Conservation (phyloP, 768 basidiomycete species). For the Rhizopogon salebrosus region DNA sequence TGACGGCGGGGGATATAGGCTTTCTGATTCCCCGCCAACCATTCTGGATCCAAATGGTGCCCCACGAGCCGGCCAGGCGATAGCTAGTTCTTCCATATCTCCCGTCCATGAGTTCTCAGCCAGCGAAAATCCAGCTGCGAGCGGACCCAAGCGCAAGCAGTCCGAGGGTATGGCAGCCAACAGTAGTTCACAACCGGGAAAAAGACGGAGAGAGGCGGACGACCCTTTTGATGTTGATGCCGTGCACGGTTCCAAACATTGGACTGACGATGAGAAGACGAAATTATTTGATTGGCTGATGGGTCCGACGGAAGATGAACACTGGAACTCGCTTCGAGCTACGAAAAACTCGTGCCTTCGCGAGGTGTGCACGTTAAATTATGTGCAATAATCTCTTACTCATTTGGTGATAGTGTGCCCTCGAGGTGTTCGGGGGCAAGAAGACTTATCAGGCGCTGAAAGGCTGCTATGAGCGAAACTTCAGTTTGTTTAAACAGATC, state of each 20-base stretch:
- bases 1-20: slow-evolving; percentile 19
- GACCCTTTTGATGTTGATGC: slow-evolving; percentile 29
- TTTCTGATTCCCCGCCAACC: slow-evolving; percentile 27
- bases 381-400: slow-evolving; percentile 2
- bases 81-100: slow-evolving; percentile 21
- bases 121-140: slow-evolving; percentile 18
- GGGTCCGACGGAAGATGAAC: slow-evolving; percentile 64
- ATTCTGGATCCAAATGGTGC: slow-evolving; percentile 24
- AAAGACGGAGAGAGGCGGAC: slow-evolving; percentile 27
- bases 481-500: slow-evolving; percentile 81
- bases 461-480: slow-evolving; percentile 82
- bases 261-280: slow-evolving; percentile 82
- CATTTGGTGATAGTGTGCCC: slow-evolving; percentile 47
- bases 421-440: slow-evolving; percentile 65
- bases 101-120: slow-evolving; percentile 29
- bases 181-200: slow-evolving; percentile 20
- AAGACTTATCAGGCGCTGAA: slow-evolving; percentile 83
- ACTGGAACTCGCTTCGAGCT: slow-evolving; percentile 72
- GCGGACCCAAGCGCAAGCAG: slow-evolving; percentile 41
- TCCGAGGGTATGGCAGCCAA: slow-evolving; percentile 26
- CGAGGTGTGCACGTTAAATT: slow-evolving; percentile 42
- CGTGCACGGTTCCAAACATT: slow-evolving; percentile 71
- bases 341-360: slow-evolving; percentile 81
- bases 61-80: slow-evolving; percentile 21
- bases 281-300: slow-evolving; percentile 77